phyloP scores from a whole-genome alignment of 2,329 filamentous ascomycete species.

The Pseudofabraea citricarpa region DNA sequence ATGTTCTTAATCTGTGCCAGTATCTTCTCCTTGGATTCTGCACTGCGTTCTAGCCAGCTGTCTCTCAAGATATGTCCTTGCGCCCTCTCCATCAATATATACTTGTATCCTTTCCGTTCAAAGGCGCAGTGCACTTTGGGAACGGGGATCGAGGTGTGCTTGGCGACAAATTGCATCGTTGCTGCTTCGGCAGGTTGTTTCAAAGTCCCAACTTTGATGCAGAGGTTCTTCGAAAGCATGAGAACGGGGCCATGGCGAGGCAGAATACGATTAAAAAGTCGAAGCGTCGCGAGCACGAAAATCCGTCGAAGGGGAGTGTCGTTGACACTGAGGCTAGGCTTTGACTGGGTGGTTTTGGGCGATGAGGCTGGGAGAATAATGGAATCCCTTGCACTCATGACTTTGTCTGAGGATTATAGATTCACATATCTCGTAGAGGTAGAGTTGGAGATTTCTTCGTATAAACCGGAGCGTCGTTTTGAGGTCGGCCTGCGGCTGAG shows the following conservation, averaged over 20 bases:
- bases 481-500: too few relatives aligned
- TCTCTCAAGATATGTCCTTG: too few relatives aligned
- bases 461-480: constrained; percentile 1
- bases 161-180: too few relatives aligned
- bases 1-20: too few relatives aligned
- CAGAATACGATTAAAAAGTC: constrained; percentile 5
- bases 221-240: constrained; percentile 11
- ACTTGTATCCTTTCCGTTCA: too few relatives aligned
- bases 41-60: too few relatives aligned
- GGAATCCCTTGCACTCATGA: constrained; percentile 7
- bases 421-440: constrained; percentile 7
- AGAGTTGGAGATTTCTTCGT: constrained; percentile 6
- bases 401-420: constrained; percentile 5
- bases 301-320: constrained; percentile 12
- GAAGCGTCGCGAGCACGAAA: constrained; percentile 11
- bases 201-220: constrained; percentile 12
- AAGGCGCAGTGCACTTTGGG: too few relatives aligned
- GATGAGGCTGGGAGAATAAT: constrained; percentile 6
- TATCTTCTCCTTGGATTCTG: too few relatives aligned
- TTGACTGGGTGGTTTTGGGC: constrained; percentile 5
- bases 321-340: constrained; percentile 11
- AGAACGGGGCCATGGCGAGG: constrained; percentile 10
- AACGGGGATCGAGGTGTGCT: too few relatives aligned
- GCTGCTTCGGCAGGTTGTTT: constrained; percentile 13
- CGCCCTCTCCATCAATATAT: too few relatives aligned